These are phyloP conservation scores for Pleurotus tuoliensis DNA, from an alignment of 768 basidiomycete species.

Conservation along the genomic window DNA sequence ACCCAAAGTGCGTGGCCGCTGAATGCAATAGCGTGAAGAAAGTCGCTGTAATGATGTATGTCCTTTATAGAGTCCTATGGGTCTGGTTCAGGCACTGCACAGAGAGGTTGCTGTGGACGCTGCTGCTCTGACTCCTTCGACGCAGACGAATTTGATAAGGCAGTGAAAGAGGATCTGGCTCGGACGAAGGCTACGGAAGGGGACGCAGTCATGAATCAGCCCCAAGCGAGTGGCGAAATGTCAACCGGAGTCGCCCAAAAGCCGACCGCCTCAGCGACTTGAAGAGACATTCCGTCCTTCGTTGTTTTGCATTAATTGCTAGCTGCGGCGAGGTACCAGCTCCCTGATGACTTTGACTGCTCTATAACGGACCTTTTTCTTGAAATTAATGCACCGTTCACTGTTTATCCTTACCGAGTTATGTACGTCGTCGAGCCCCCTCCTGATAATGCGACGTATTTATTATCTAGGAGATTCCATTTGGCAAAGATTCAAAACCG, in stretches of 20 bases:
- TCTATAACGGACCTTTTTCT: too few relatives aligned
- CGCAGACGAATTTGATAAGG: conserved; percentile 39
- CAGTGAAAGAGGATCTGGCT: conserved; percentile 30
- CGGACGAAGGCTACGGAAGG: neutral
- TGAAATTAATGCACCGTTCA: too few relatives aligned
- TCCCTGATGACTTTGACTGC: too few relatives aligned
- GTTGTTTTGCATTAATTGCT: too few relatives aligned
- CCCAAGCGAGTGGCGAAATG: neutral
- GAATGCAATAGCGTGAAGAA: neutral
- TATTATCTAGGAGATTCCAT: too few relatives aligned
- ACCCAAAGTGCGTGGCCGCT: conserved; percentile 2
- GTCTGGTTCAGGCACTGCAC: conserved; percentile 24
- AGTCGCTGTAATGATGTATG: conserved; percentile 3
- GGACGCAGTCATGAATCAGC: neutral
- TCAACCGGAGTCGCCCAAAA: neutral
- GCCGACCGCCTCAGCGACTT: too few relatives aligned
- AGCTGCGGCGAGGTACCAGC: too few relatives aligned
- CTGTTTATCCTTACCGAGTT: too few relatives aligned
- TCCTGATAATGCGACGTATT: too few relatives aligned
- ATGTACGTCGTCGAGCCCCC: too few relatives aligned
- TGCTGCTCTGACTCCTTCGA: conserved; percentile 42
- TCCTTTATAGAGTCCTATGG: conserved; percentile 24
- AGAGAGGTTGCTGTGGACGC: conserved; percentile 41
- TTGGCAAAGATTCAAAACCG: too few relatives aligned
- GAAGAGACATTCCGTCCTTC: too few relatives aligned